Percentiles rank a stretch among this genome's conserved stretches.
phyloP scores from a whole-genome alignment of 1,284 basidiomycete species.

The Limonomyces culmigenus region DNA sequence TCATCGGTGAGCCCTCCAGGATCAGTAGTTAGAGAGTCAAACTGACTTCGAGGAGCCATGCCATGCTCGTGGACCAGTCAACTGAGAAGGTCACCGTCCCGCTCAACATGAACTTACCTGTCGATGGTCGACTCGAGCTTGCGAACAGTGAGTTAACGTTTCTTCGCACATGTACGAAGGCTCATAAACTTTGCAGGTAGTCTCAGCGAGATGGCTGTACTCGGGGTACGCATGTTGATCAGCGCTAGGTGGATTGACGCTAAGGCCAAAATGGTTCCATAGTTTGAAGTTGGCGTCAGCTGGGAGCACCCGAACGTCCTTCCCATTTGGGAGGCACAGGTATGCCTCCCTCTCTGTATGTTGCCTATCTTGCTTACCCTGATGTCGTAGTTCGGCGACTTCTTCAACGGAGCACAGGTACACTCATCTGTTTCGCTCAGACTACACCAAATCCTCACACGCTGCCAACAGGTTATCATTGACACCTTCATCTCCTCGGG shows the following conservation, averaged over 20 bases:
- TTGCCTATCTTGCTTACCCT: background rate
- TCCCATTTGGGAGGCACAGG: slow-evolving; percentile 85
- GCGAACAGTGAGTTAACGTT: slow-evolving; percentile 53
- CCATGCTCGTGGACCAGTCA: slow-evolving; percentile 79
- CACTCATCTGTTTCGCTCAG: slow-evolving; percentile 3
- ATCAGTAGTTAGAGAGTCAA: too few species aligned
- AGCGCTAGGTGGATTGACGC: slow-evolving; percentile 2
- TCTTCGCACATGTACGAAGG: slow-evolving; percentile 1
- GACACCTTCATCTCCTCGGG: slow-evolving; percentile 76
- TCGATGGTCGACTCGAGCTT: slow-evolving; percentile 59
- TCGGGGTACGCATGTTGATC: slow-evolving; percentile 32
- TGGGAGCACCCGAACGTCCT: slow-evolving; percentile 71
- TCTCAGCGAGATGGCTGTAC: slow-evolving; percentile 72
- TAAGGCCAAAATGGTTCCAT: slow-evolving; percentile 6
- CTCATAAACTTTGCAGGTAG: slow-evolving; percentile 34
- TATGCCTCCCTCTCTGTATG: slow-evolving; percentile 10
- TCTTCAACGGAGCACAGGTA: slow-evolving; percentile 76
- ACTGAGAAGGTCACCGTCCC: slow-evolving; percentile 67
- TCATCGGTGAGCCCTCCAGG: slow-evolving; percentile 36
- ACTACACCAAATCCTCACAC: background rate
- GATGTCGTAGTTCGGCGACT: slow-evolving; percentile 59
- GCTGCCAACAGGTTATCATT: slow-evolving; percentile 45
- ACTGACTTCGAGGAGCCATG: slow-evolving; percentile 38
- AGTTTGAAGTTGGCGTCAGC: slow-evolving; percentile 81
- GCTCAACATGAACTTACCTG: slow-evolving; percentile 48